These are phyloP conservation scores for Purpureocillium lavendulum DNA, from an alignment of 2,329 filamentous ascomycete genomes.

Conservation along the genomic window DNA sequence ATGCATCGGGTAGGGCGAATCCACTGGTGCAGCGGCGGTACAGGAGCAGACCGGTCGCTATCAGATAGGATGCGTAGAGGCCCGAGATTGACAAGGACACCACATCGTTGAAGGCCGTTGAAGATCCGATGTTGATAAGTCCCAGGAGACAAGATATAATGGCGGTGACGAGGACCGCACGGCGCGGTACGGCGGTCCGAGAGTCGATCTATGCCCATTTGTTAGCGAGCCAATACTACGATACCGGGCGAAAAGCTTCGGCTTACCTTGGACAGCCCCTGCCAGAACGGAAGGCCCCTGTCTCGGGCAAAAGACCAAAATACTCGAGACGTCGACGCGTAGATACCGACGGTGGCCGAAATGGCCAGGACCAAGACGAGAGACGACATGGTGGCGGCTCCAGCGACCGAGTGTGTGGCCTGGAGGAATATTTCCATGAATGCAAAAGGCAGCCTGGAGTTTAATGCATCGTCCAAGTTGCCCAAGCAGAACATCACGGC, in stretches of 20 bases:
- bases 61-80: conserved; percentile 20
- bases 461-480: conserved; percentile 34
- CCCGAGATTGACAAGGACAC: conserved; percentile 20
- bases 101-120: conserved; percentile 19
- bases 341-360: conserved; percentile 41
- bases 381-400: conserved; percentile 39
- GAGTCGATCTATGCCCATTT: conserved; percentile 8
- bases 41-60: conserved; percentile 16
- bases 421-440: conserved; percentile 52
- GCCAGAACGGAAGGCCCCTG: conserved; percentile 21
- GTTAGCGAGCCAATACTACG: too few species aligned
- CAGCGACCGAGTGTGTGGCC: conserved; percentile 36
- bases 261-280: conserved; percentile 16
- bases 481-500: conserved; percentile 46
- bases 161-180: conserved; percentile 16
- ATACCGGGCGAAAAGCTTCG: too few species aligned
- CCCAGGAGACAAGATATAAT: conserved; percentile 19
- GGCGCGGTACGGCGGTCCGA: conserved; percentile 18
- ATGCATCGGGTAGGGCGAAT: conserved; percentile 13
- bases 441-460: conserved; percentile 40
- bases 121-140: conserved; percentile 23
- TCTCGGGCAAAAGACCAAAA: conserved; percentile 43
- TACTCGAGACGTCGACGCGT: conserved; percentile 49
- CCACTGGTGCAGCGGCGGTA: conserved; percentile 20
- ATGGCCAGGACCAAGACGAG: conserved; percentile 40